These are phyloP conservation scores for Porphyra umbilicalis DNA, from an alignment of 31 red algal species.

Conservation along the genomic window DNA sequence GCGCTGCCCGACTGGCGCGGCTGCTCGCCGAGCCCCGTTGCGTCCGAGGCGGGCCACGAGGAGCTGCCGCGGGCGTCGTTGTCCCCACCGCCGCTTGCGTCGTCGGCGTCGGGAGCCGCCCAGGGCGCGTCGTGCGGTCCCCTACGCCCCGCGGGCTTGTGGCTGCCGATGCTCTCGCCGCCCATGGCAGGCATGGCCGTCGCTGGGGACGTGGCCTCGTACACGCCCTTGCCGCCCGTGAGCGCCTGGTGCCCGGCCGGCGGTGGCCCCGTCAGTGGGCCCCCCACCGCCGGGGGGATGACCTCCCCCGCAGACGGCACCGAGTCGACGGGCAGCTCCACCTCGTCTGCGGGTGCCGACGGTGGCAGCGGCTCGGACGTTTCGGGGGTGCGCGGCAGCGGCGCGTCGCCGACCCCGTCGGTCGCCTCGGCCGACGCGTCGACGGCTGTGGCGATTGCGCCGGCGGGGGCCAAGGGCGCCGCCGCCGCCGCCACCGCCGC, in stretches of 20 bases:
- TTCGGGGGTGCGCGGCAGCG: neutral
- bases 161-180: neutral
- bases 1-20: neutral
- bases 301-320: too few species aligned
- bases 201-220: neutral
- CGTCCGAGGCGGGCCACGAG: neutral
- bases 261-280: too few species aligned
- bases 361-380: neutral
- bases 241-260: too few species aligned
- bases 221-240: too few species aligned
- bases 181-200: neutral
- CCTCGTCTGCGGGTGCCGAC: neutral
- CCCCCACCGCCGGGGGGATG: too few species aligned
- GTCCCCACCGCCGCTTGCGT: neutral
- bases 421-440: neutral
- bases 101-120: neutral
- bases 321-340: too few species aligned
- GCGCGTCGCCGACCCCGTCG: neutral
- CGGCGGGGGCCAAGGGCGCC: neutral
- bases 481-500: neutral
- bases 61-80: neutral
- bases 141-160: neutral
- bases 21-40: neutral
- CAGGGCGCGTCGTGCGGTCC: too few species aligned
- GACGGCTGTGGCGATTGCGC: neutral